A percentile compares a stretch with the other conserved stretches of the same genome.
phyloP scores from a whole-genome alignment of 768 basidiomycete genomes.

The Podaxis sp. region DNA sequence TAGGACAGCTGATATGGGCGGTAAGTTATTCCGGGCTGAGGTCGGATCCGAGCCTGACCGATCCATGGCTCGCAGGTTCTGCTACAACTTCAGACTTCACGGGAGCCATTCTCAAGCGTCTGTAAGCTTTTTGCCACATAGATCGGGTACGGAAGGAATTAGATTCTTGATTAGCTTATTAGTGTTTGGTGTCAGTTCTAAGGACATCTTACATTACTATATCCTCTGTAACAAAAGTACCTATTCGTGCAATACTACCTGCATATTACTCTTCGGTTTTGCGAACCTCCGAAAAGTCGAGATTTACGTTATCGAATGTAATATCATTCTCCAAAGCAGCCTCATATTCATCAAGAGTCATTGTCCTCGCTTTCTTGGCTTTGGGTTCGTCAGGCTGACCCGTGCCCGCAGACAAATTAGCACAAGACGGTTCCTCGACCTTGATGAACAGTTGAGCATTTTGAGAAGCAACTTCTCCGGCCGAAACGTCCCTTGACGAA shows the following conservation, averaged over 20 bases:
- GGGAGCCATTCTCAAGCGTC: conserved; percentile 82
- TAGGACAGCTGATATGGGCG: conserved; percentile 94
- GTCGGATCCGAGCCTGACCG: conserved; percentile 8
- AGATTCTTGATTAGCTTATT: conserved; percentile 23
- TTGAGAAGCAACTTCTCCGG: background rate
- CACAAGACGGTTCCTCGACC: background rate
- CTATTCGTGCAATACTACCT: conserved; percentile 14
- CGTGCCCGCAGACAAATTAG: conserved; percentile 14
- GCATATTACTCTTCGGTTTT: background rate
- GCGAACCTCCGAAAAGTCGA: conserved; percentile 26
- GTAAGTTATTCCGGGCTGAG: conserved; percentile 43
- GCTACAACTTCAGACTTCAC: conserved; percentile 96
- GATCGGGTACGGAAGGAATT: conserved; percentile 15
- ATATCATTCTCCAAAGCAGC: conserved; percentile 46
- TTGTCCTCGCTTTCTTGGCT: conserved; percentile 39
- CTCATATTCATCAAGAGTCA: conserved; percentile 55
- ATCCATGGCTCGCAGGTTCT: conserved; percentile 50
- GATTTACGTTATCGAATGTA: conserved; percentile 45
- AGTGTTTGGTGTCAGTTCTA: background rate
- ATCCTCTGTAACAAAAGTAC: conserved; percentile 19
- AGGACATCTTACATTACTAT: conserved; percentile 13
- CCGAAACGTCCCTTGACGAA: background rate
- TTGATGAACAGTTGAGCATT: background rate
- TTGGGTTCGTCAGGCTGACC: conserved; percentile 27
- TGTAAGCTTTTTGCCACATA: conserved; percentile 35